A percentile compares a stretch with the other conserved stretches of the same genome.
phyloP scores from a whole-genome alignment of 2,329 filamentous ascomycete species.

The Hymenoscyphus fructigenus region DNA sequence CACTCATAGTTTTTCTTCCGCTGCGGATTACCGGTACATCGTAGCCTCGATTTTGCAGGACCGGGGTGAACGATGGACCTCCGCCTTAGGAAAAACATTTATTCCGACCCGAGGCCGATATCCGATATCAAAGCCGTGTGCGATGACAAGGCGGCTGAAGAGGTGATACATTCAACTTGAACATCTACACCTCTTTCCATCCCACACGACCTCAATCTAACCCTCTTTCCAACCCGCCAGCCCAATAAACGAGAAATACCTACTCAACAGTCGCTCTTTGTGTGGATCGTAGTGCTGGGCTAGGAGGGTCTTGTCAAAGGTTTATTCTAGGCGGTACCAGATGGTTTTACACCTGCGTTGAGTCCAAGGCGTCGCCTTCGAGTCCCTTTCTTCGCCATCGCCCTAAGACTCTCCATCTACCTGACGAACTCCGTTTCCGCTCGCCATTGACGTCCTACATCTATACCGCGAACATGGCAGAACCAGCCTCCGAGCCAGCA shows the following conservation, averaged over 20 bases:
- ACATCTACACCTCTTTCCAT: neutral
- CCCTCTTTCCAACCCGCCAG: neutral
- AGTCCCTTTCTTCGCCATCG: neutral
- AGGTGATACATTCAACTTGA: neutral
- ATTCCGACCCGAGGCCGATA: too few relatives aligned
- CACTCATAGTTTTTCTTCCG: too few relatives aligned
- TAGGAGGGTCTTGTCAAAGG: neutral
- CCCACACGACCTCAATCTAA: neutral
- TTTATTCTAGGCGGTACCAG: slow-evolving; percentile 10
- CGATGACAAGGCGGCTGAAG: neutral
- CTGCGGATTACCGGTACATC: too few relatives aligned
- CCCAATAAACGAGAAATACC: neutral
- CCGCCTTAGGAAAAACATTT: too few relatives aligned
- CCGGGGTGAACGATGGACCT: too few relatives aligned
- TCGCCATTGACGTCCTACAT: neutral
- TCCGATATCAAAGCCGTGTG: too few relatives aligned
- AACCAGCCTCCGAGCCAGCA: slow-evolving; percentile 7
- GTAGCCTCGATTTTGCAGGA: too few relatives aligned
- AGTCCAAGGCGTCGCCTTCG: slow-evolving; percentile 33
- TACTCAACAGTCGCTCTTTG: neutral
- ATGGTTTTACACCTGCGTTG: slow-evolving; percentile 28
- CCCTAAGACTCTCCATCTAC: neutral
- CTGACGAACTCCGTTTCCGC: neutral
- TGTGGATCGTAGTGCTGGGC: neutral
- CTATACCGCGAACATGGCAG: slow-evolving; percentile 22